Conservation (phyloP, 495 filamentous ascomycete species). For the Podospora pseudopauciseta region DNA sequence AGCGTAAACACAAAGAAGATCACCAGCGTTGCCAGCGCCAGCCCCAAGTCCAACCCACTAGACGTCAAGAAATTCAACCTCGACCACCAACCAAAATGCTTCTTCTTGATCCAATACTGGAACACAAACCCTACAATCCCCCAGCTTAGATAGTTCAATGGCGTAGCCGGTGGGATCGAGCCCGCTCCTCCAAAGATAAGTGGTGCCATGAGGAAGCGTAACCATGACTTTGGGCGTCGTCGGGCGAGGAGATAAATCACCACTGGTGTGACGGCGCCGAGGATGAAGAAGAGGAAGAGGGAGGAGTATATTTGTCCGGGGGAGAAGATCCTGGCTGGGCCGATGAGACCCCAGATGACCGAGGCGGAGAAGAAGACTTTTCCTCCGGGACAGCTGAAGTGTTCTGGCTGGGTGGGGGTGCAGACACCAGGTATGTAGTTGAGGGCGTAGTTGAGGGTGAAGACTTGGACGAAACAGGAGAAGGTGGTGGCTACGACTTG, state of each 20-base stretch:
- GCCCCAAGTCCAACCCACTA: constrained; percentile 57
- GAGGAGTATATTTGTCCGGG: constrained; percentile 63
- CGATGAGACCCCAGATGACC: constrained; percentile 67
- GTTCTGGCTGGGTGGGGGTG: constrained; percentile 54
- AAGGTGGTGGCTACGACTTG: constrained; percentile 64
- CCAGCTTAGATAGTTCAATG: constrained; percentile 68
- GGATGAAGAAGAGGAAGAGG: constrained; percentile 61
- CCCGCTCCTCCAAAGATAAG: constrained; percentile 66
- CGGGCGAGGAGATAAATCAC: constrained; percentile 54
- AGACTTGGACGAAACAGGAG: constrained; percentile 63
- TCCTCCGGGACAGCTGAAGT: constrained; percentile 67
- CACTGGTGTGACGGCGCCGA: constrained; percentile 56
- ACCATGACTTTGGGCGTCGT: constrained; percentile 48
- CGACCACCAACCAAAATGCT: constrained; percentile 63
- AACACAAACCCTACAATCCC: constrained; percentile 63
- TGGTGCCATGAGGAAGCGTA: constrained; percentile 60
- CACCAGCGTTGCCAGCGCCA: constrained; percentile 59
- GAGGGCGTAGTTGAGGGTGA: constrained; percentile 63
- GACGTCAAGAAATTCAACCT: constrained; percentile 62
- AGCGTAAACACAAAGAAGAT: constrained; percentile 59
- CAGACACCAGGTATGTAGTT: constrained; percentile 59
- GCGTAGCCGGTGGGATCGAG: constrained; percentile 62
- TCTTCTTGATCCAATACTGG: constrained; percentile 56
- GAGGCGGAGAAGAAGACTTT: constrained; percentile 66
- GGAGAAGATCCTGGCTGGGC: constrained; percentile 64